A percentile compares a stretch with the other conserved stretches of the same genome.
Evolutionary conservation across 2,329 filamentous ascomycete genomes (phyloP).

Genomic region (Xylariaceae sp.): DNA sequence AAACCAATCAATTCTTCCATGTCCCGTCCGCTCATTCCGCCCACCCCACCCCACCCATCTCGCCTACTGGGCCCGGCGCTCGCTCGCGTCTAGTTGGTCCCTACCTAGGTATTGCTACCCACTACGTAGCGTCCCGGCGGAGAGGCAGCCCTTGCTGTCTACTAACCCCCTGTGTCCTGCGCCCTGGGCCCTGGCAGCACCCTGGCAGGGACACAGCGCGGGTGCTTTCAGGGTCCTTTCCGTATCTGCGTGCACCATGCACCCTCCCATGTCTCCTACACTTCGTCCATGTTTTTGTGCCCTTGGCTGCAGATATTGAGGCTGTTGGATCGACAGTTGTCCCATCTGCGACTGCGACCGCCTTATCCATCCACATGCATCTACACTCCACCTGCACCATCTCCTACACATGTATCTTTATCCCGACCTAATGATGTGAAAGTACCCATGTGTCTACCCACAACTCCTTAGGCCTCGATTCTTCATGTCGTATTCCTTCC

Average conservation of each 20-base stretch:
- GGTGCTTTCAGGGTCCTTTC: slow-evolving; percentile 21
- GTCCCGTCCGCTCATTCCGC: neutral
- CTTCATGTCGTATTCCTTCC: slow-evolving; percentile 10
- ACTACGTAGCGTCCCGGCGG: slow-evolving; percentile 17
- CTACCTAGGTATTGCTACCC: neutral
- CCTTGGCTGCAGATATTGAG: slow-evolving; percentile 27
- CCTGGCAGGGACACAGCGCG: slow-evolving; percentile 11
- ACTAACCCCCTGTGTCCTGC: too few relatives aligned
- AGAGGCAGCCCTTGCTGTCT: slow-evolving; percentile 24
- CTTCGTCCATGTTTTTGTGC: too few relatives aligned
- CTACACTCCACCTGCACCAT: neutral
- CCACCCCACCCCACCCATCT: neutral
- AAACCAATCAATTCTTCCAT: neutral
- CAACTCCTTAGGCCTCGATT: slow-evolving; percentile 5
- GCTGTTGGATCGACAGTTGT: slow-evolving; percentile 27
- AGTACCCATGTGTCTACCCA: neutral
- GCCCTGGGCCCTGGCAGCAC: too few relatives aligned
- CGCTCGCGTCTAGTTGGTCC: neutral
- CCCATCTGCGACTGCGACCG: slow-evolving; percentile 13
- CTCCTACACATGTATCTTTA: neutral
- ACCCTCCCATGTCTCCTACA: slow-evolving; percentile 3
- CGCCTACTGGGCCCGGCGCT: neutral
- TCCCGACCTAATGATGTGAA: neutral
- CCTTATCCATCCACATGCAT: slow-evolving; percentile 10
- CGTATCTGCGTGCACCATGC: slow-evolving; percentile 20